Evolutionary conservation across 2,329 filamentous ascomycete species (phyloP), one percentile per base, ranked within the genome.

Genomic region (Paracorniculantispora psalliotae): DNA sequence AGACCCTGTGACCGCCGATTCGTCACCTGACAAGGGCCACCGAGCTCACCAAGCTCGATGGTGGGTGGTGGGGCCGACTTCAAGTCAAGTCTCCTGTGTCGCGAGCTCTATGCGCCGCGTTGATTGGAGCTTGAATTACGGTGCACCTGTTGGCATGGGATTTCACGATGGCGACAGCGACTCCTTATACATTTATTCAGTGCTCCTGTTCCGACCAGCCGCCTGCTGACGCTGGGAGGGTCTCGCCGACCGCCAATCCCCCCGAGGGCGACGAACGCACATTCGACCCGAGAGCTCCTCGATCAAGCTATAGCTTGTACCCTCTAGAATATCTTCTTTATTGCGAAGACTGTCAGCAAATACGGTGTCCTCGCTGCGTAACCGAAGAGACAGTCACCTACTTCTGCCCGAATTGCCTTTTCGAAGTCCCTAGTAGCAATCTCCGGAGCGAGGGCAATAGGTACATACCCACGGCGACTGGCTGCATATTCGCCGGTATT

Each of bases 331-430:
- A 97, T 70, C 83, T 99, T 26, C 82, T 97, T 43, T 99, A 96
- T 77, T 99, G 94, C 78, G 93, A 96, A 71, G 94, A 97, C 72
- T 99, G 94, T 73, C 91, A 96, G 71, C 89, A 96, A 73, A 96
- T 97, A 62, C 89, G 94, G 65, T 99, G 94, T 71, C 90, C 91
- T 6, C 82, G 92, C 75, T 99, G 94, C 69, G 90, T 96, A 57
- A 84, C 88, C 50, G 94, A 99, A 71, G 94, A 99, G 75, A 92
- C 96, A 58, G 87, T 96, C 50, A 94, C 91, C 57, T 97, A 92
- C 81, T 99, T 91, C 74, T 99, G 94, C 68, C 94, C 94, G 5
- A 93, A 86, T 71, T 99, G 94, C 71, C 77, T 99, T 59, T 97
- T 99, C 68, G 94, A 99, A 74, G 93, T 96, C 33, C 92, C 93